phyloP scores from a whole-genome alignment of 2,329 filamentous ascomycete genomes.

The Penicillium sp. region DNA sequence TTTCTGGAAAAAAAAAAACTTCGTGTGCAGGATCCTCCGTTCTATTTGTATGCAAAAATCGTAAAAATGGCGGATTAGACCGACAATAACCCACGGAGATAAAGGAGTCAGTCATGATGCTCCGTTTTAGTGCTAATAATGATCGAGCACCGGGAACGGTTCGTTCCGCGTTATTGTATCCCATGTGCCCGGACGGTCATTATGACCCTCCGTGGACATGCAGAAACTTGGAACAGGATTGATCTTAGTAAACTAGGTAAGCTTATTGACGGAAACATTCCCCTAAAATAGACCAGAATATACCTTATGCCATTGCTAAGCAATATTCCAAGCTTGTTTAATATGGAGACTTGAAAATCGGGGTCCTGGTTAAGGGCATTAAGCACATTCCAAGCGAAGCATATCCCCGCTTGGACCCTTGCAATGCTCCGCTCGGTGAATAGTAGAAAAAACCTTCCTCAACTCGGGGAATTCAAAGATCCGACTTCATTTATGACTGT shows the following conservation, averaged over 20 bases:
- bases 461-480: not conserved
- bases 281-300: not conserved
- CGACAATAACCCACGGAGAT: not conserved
- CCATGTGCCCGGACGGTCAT: not conserved
- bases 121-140: not conserved
- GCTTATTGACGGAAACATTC: no score
- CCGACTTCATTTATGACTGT: not conserved
- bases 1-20: not conserved
- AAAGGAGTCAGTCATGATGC: not conserved
- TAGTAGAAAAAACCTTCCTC: not conserved
- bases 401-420: not conserved
- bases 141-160: not conserved
- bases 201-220: not conserved
- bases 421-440: not conserved
- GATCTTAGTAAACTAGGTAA: no score
- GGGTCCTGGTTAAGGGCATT: not conserved
- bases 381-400: not conserved
- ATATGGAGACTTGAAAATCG: not conserved
- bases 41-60: not conserved
- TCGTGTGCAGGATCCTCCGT: not conserved
- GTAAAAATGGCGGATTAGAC: not conserved
- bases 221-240: no score
- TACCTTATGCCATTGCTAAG: no score
- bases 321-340: not conserved
- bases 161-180: not conserved